phyloP scores from a whole-genome alignment of 2,329 filamentous ascomycete genomes.

The Verticillium longisporum region DNA sequence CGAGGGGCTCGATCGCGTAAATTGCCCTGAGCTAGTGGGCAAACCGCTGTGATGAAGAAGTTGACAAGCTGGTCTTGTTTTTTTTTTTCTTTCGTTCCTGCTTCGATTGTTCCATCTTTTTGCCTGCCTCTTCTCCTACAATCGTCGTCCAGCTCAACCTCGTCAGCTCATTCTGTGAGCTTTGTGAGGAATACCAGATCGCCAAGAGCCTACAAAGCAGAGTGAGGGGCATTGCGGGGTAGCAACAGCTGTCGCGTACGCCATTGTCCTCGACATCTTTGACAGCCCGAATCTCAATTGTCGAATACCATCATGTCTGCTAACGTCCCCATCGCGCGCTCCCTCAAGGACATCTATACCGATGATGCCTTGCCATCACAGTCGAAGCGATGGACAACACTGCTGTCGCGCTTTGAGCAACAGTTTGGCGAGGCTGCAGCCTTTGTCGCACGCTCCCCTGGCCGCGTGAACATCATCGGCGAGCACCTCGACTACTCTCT shows the following conservation, averaged over 20 bases:
- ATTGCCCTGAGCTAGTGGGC: background rate
- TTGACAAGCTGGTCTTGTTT: background rate
- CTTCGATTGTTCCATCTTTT: background rate
- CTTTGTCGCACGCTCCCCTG: slow-evolving; percentile 85
- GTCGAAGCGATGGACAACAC: slow-evolving; percentile 65
- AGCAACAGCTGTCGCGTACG: background rate
- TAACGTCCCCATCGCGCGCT: slow-evolving; percentile 65
- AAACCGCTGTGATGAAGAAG: background rate
- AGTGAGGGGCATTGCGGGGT: background rate
- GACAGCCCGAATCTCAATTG: too few species aligned
- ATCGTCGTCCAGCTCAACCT: background rate
- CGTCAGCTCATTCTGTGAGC: background rate
- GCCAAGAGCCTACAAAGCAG: background rate
- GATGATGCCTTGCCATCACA: slow-evolving; percentile 62
- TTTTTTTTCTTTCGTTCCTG: background rate
- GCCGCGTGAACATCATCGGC: slow-evolving; percentile 95
- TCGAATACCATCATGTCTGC: slow-evolving; percentile 36
- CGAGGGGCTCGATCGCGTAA: background rate
- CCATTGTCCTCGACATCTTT: too few species aligned
- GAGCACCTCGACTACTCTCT: slow-evolving; percentile 99
- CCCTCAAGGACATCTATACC: slow-evolving; percentile 78
- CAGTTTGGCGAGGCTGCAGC: slow-evolving; percentile 64
- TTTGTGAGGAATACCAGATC: background rate
- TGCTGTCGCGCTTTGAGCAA: slow-evolving; percentile 65
- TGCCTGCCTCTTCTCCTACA: background rate